Evolutionary conservation across 306 rosid species (phyloP), one percentile per base, ranked within the genome.

Genomic region (Acacia melanoxylon): DNA sequence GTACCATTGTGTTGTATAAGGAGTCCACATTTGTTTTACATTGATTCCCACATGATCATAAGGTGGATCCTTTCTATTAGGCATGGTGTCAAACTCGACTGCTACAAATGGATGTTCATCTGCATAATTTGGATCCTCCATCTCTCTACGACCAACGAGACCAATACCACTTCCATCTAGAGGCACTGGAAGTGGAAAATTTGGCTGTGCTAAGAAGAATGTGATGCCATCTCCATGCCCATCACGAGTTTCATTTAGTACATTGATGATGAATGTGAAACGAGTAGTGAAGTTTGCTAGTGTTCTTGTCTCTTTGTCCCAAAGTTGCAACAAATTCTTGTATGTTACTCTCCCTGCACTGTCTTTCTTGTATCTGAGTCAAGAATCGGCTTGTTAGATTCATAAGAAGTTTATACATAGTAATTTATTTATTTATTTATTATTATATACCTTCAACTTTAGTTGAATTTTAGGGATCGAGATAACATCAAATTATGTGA

Each of bases 21-120:
- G 40, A 75, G 29, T 40, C 16, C 13, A 11, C 31, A 82, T 42
- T 3, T 6, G 3, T 19, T 76, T 81, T 7, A 40, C 33, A 56
- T 75, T 2, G 14, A 82, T 29, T 6, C 77, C 81, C 2, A 74
- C 84, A 40, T 65, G 84, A 12, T 58, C 80, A 2, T 40, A 24
- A 0, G 46, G 41, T 10, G 86, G 78, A 45, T 90, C 91, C 72
- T 0, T 0, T 0, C 44, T 2, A 2, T 56, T 56, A n/a, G 15
- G 2, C 3, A 2, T 77, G 44, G 86, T 84, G 22, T 88, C 93
- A 41, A 88, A 90, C 68, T 90, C 91, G 13, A 88, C 82, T 0
- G 82, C 86, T 5, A 88, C 86, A 75, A 90, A 84, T 1, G 83
- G 74, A 82, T 5, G 83, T 41, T 71, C 59, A 6, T 45, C 20